Conservation (phyloP, 2,329 filamentous ascomycete genomes). For the Fusarium sp. region DNA sequence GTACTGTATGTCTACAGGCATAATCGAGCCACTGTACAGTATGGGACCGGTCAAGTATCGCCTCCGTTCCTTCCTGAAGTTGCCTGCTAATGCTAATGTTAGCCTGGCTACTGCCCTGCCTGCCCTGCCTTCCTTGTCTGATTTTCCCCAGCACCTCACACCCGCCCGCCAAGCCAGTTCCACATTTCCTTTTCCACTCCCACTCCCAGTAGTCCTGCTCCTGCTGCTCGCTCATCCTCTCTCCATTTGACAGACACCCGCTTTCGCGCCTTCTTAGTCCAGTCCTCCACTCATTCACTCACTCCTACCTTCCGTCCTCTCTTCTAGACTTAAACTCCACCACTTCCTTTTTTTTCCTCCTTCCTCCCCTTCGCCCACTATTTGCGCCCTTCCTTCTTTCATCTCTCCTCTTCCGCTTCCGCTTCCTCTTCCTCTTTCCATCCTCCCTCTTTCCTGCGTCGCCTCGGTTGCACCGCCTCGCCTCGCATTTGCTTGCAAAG, state of each 20-base stretch:
- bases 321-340: constrained; percentile 50
- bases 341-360: constrained; percentile 51
- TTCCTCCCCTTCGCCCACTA: constrained; percentile 46
- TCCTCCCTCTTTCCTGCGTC: constrained; percentile 46
- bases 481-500: constrained; percentile 12
- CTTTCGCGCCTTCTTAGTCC: constrained; percentile 24
- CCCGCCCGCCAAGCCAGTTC: constrained; percentile 42
- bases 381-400: constrained; percentile 49
- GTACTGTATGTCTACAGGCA: constrained; percentile 21
- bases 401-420: constrained; percentile 43
- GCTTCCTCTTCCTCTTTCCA: constrained; percentile 32
- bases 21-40: constrained; percentile 20
- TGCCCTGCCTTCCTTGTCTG: constrained; percentile 6
- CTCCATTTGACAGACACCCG: constrained; percentile 38
- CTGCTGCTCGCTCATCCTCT: constrained; percentile 16
- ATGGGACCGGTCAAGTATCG: constrained; percentile 20
- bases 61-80: constrained; percentile 41
- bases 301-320: constrained; percentile 49
- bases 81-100: constrained; percentile 3
- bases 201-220: neutral
- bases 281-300: constrained; percentile 28
- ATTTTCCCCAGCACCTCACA: constrained; percentile 39
- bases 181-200: constrained; percentile 24
- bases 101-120: constrained; percentile 1
- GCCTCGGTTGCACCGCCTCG: constrained; percentile 45